Evolutionary conservation across 352 stramenopile species (phyloP), one percentile per base, ranked within the genome.

Genomic region (Plasmopara halstedii): DNA sequence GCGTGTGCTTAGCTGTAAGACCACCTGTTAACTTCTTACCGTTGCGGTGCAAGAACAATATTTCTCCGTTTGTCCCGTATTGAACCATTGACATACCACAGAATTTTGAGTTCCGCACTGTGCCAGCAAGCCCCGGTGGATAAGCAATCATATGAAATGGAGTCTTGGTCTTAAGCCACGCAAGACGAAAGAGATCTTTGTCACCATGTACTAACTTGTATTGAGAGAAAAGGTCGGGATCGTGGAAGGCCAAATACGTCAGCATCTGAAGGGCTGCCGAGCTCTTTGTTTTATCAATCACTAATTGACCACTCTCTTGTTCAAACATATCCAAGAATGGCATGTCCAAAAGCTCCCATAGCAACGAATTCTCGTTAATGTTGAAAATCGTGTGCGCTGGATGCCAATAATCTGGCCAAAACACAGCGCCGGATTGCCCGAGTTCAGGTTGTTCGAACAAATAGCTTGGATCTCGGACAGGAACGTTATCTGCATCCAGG

Each of bases 401-500:
- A 44, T 63, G 54, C 54, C 54, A 63, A 41, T 57, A 58, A 8
- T 85, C 70, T 1, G 70, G 73, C 73, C 73, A 85, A 22, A 85
- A 83, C 10, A 85, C 14, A 13, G 73, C 65, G 8, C 70, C 73
- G 0, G 38, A 56, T 22, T 63, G 23, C 21, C 48, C 22, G 27
- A 73, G 82, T 36, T 70, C 62, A 0, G 20, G 44, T 5, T 46
- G 49, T 4, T 67, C 38, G 59, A 82, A 84, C 29, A 84, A 38
- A 31, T 70, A 76, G 17, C 50, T 76, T 18, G 72, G 72, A 44
- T 84, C 62, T 14, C 46, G 58, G 13, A 72, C 66, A 0, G 66
- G 54, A 23, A 82, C 43, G 42, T 78, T 84, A 44, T 84, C 72
- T 18, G 67, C 59, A 42, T 84, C 72, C 13, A 84, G 46, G 34